Conservation (phyloP, 768 basidiomycete genomes). For the Leccinum imitatum region DNA sequence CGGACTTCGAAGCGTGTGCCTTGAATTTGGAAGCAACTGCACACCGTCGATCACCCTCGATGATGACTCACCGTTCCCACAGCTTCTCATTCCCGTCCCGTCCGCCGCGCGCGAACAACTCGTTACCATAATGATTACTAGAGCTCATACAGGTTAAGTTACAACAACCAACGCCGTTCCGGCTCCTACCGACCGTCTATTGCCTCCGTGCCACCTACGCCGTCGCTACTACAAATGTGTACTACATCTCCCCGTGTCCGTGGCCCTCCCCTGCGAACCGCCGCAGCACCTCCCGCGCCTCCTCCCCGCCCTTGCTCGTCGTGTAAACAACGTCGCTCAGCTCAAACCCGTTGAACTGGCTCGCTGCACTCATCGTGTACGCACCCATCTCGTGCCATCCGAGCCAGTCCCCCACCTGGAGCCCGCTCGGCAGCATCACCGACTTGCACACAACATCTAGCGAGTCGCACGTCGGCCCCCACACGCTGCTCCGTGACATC, state of each 20-base stretch:
- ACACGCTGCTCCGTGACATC: conserved; percentile 67
- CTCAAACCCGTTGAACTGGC: conserved; percentile 92
- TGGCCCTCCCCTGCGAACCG: conserved; percentile 46
- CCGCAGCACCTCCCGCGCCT: conserved; percentile 52
- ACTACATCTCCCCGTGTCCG: conserved; percentile 31
- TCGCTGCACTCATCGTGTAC: conserved; percentile 97
- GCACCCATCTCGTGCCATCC: conserved; percentile 99
- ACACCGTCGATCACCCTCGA: conserved; percentile 33
- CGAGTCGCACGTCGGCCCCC: conserved; percentile 99
- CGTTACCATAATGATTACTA: conserved; percentile 13
- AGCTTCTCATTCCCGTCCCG: conserved; percentile 12
- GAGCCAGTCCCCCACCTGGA: conserved; percentile 96
- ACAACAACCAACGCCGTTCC: conserved; percentile 5
- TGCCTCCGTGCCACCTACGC: background rate
- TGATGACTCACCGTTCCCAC: conserved; percentile 16
- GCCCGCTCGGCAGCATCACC: conserved; percentile 58
- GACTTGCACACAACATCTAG: conserved; percentile 86
- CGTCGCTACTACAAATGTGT: background rate
- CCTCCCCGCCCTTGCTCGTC: conserved; percentile 53
- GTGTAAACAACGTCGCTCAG: conserved; percentile 80
- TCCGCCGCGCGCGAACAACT: conserved; percentile 13
- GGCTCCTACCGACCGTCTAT: background rate
- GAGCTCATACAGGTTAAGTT: conserved; percentile 6
- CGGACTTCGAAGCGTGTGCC: conserved; percentile 22
- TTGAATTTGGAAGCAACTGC: conserved; percentile 24